Evolutionary conservation across 2,329 filamentous ascomycete species (phyloP), one percentile per base, ranked within the genome.

Genomic region (Xylariaceae sp.): DNA sequence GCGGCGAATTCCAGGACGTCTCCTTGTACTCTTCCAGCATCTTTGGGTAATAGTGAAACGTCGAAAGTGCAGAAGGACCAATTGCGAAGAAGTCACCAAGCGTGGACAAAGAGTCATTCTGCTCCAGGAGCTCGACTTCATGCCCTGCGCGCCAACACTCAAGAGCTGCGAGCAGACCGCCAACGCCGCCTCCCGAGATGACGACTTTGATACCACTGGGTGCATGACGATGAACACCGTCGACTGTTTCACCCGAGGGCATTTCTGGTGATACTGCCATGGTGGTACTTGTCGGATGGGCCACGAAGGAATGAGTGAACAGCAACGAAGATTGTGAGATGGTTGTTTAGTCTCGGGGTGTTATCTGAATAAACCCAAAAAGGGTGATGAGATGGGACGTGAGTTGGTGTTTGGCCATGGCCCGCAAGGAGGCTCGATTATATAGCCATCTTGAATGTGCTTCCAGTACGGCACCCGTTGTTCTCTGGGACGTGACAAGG

Each of bases 141-240:
- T 49, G 48, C 27, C 50, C 50, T 15, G 49, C 49, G 10, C 50
- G 50, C 50, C 50, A 52, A 30, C 50, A 52, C 27, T 52, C 50
- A 2, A 52, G 50, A 9, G 10, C 47, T n/a, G 50, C 43, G 31
- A 49, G 46, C 39, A 52, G 22, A 10, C 50, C 50, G 19, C 50
- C 50, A 12, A 52, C n/a, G 11, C 50, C 50, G 32, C 30, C 50
- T 11, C 50, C 50, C 18, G 50, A 52, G 40, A 52, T 33, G 11
- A 52, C 11, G 27, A 52, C 47, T 31, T 52, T 50, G 39, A 52
- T 49, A 12, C 50, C 50, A 11, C 47, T 52, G 36, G 39, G 50
- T 30, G 50, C 42, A 15, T 43, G 11, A 30, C 50, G 50, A 11
- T 44, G 33, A 12, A 52, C 18, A 11, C 50, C 50, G 35, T 52